phyloP scores from a whole-genome alignment of 371 early-diverging fungal genomes.

The Apophysomyces ossiformis region DNA sequence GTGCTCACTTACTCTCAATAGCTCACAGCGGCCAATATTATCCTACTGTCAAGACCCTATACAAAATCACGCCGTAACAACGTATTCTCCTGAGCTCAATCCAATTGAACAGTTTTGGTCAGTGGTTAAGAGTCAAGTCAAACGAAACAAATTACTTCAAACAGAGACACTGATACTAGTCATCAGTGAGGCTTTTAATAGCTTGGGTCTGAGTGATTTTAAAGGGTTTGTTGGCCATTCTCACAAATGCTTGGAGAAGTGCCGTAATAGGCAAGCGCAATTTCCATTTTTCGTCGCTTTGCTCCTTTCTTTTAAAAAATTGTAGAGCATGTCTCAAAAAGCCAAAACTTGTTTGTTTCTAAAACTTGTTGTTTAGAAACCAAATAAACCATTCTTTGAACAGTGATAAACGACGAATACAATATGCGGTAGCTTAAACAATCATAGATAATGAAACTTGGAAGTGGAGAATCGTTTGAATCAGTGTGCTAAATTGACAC shows the following conservation, averaged over 20 bases:
- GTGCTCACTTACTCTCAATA: too few relatives aligned
- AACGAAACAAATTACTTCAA: neutral
- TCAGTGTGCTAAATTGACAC: neutral
- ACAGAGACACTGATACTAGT: neutral
- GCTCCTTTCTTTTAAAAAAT: constrained; percentile 15
- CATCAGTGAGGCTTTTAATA: constrained; percentile 12
- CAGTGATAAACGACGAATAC: constrained; percentile 1
- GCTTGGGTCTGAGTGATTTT: constrained; percentile 13
- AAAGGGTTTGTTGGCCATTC: constrained; percentile 16
- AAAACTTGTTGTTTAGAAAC: constrained; percentile 15
- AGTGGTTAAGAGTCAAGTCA: constrained; percentile 9
- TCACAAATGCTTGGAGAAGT: constrained; percentile 15
- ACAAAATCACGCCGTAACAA: too few relatives aligned
- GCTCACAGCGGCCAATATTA: too few relatives aligned
- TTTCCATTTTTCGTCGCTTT: constrained; percentile 16
- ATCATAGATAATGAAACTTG: neutral
- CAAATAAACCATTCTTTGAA: constrained; percentile 2
- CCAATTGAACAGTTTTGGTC: constrained; percentile 19
- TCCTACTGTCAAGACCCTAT: too few relatives aligned
- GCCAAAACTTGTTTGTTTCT: neutral
- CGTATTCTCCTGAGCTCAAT: constrained; percentile 15
- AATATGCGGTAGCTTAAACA: constrained; percentile 1
- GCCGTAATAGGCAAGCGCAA: neutral
- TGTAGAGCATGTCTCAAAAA: constrained; percentile 13
- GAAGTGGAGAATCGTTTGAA: neutral